Evolutionary conservation across 345 rosid species (phyloP).

Genomic region (Tarenaya hassleriana): DNA sequence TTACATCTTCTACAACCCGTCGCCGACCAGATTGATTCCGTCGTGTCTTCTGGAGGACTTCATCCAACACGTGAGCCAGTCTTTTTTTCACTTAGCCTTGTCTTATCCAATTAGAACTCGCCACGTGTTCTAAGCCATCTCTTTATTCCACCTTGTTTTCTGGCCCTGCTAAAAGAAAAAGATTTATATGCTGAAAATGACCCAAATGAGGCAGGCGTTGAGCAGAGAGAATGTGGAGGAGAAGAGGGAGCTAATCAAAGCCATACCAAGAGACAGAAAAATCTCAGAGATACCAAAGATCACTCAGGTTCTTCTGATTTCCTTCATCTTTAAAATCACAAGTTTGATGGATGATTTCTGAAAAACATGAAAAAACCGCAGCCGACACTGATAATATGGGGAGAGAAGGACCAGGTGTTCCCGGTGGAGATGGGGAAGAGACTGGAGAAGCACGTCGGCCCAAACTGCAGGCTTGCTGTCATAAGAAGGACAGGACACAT

Average conservation of each 20-base stretch:
- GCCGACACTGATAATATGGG: slow-evolving; percentile 77
- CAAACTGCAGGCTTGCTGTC: slow-evolving; percentile 42
- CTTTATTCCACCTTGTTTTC: no score
- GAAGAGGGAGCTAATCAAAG: slow-evolving; percentile 49
- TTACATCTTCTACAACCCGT: no score
- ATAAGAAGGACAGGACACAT: slow-evolving; percentile 66
- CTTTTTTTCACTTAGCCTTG: not conserved
- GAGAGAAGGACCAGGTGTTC: slow-evolving; percentile 65
- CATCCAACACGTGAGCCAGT: slow-evolving; percentile 35
- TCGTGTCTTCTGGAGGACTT: slow-evolving; percentile 53
- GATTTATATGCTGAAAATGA: not conserved
- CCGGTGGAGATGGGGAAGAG: slow-evolving; percentile 61
- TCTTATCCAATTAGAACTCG: slow-evolving; percentile 10
- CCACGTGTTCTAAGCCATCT: not conserved
- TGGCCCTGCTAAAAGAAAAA: no score
- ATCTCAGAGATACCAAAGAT: slow-evolving; percentile 46
- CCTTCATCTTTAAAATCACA: no score
- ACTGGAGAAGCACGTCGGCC: slow-evolving; percentile 67
- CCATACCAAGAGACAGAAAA: slow-evolving; percentile 46
- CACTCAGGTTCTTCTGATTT: slow-evolving; percentile 48
- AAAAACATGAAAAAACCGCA: slow-evolving; percentile 20
- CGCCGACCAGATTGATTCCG: slow-evolving; percentile 41
- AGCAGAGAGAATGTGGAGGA: slow-evolving; percentile 39
- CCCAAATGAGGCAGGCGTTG: slow-evolving; percentile 58
- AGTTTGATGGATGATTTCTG: no score